Base-by-base conservation (phyloP, 768 basidiomycete genomes). In the Boletus subcaerulescens region DNA sequence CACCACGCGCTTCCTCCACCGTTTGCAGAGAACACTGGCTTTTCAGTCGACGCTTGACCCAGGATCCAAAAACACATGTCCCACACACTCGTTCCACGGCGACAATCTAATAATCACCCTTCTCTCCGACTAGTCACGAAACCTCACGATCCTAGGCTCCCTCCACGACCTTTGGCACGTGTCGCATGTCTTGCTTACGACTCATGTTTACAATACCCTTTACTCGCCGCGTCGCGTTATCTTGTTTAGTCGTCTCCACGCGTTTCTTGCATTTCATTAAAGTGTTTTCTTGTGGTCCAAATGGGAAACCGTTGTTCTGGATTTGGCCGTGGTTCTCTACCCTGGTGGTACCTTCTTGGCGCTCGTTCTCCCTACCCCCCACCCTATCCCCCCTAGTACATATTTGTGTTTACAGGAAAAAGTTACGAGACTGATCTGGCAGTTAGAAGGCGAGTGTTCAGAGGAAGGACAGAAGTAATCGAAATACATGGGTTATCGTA, bases 381-480 rank as follows among this genome's bases (percentile, higher is more conserved):
- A 33, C 35, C 43, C 24, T 48, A 49, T 52, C 35, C 41, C 17
- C 38, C 43, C 59, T 29, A 39, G 40, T 60, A 60, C 61, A 66
- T 64, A 56, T 60, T 57, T 48, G 57, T 46, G 60, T 60, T 62
- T 22, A 48, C 53, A 55, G 60, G 61, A 58, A 57, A 67, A 59
- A 54, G 53, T 58, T 59, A 40, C 53, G 38, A 60, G 64, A 56
- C 50, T 61, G 59, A 68, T 71, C 67, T 63, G 64, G 64, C 56
- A 59, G 53, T 60, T 69, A 69, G 66, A 71, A 53, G 57, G 39
- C 47, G 50, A 56, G 57, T 58, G 51, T 40, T 50, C 22, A 58
- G 60, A 57, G 59, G 57, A 69, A 59, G 68, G 62, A 69, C 70
- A 68, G 65, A 70, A 68, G 61, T 70, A 68, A 64, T 69, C 52